Evolutionary conservation across 441 rosid species (phyloP).

Genomic region (Corymbia citriodora): DNA sequence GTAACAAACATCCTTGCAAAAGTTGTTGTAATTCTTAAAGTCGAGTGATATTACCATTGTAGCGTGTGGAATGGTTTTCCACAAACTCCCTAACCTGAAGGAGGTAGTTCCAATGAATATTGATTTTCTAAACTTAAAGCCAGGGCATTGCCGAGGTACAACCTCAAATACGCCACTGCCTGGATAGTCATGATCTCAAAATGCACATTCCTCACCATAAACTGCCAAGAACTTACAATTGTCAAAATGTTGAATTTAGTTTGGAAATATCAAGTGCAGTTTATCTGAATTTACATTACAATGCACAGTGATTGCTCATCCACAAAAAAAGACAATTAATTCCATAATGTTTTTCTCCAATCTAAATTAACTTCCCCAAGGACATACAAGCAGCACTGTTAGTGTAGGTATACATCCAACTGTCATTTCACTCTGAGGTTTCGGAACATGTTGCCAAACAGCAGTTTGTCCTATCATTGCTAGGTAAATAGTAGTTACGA

Average conservation of each 20-base stretch:
- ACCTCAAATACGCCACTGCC: slow-evolving; percentile 65
- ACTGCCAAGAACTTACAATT: slow-evolving; percentile 18
- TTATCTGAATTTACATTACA: background rate
- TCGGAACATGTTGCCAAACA: background rate
- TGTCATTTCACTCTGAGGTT: background rate
- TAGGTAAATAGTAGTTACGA: background rate
- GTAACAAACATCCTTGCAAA: slow-evolving; percentile 55
- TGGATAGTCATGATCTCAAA: slow-evolving; percentile 62
- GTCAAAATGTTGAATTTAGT: background rate
- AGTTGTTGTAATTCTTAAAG: slow-evolving; percentile 65
- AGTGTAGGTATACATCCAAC: background rate
- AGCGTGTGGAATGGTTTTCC: slow-evolving; percentile 45
- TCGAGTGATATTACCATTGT: slow-evolving; percentile 58
- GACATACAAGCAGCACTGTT: background rate
- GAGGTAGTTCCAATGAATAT: slow-evolving; percentile 53
- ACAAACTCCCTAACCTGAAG: slow-evolving; percentile 56
- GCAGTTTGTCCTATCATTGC: background rate
- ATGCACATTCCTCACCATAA: slow-evolving; percentile 62
- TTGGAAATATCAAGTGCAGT: background rate
- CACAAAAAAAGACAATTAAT: background rate
- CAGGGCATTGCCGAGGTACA: slow-evolving; percentile 60
- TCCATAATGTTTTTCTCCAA: background rate
- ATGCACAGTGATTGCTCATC: background rate
- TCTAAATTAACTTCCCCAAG: background rate
- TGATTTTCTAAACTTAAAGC: slow-evolving; percentile 60